phyloP scores from a whole-genome alignment of 306 rosid genomes.

The Cucurbita argyrosperma region DNA sequence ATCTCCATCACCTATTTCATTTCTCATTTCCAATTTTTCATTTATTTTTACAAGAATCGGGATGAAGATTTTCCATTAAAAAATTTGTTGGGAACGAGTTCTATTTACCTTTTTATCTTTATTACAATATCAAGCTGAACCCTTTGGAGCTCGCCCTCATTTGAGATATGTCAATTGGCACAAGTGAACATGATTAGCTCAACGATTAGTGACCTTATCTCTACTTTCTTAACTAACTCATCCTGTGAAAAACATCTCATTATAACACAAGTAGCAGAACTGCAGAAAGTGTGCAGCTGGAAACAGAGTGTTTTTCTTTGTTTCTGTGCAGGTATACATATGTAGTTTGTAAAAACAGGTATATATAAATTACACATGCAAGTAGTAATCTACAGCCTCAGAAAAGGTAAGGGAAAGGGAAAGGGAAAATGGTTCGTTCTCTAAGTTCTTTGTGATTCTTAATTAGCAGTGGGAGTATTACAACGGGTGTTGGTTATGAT shows the following conservation, averaged over 20 bases:
- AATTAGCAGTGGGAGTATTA: neutral
- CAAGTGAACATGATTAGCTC: too few relatives aligned
- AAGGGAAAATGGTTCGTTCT: neutral
- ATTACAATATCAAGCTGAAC: too few relatives aligned
- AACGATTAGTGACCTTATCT: neutral
- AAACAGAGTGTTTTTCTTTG: neutral
- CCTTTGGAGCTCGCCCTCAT: too few relatives aligned
- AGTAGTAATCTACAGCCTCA: slow-evolving; percentile 1
- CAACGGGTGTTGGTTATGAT: slow-evolving; percentile 9
- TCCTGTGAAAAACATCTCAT: neutral
- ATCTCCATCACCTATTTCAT: too few relatives aligned
- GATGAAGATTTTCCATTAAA: fast-evolving
- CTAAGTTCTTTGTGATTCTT: slow-evolving; percentile 1
- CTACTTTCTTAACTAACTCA: neutral
- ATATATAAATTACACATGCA: neutral
- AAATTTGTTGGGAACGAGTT: too few relatives aligned
- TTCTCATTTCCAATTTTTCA: too few relatives aligned
- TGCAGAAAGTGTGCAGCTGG: neutral
- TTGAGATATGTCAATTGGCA: too few relatives aligned
- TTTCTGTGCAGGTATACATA: neutral
- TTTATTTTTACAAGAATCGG: too few relatives aligned
- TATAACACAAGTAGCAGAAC: neutral
- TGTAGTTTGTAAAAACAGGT: neutral
- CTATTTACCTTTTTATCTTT: too few relatives aligned
- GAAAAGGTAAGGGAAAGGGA: neutral